phyloP scores from a whole-genome alignment of 148 eudicot species.

The Camellia lanceoleosa region DNA sequence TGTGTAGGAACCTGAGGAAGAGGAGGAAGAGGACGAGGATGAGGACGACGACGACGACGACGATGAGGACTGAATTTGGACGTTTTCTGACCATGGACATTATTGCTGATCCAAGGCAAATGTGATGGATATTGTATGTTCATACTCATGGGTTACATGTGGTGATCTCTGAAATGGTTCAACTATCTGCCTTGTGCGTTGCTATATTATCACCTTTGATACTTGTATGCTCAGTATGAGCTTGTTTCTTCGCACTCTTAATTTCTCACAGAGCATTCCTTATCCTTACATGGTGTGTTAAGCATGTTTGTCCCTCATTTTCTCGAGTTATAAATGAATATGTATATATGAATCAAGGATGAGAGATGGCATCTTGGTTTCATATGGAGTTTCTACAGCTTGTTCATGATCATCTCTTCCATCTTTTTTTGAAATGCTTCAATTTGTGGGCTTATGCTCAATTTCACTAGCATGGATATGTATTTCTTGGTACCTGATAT shows the following conservation, averaged over 20 bases:
- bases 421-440: too few species aligned
- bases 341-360: not conserved
- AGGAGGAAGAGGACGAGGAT: constrained; percentile 41
- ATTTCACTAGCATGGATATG: too few species aligned
- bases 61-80: constrained; percentile 37
- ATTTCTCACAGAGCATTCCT: not conserved
- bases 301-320: not conserved
- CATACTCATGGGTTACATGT: not conserved
- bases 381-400: not conserved
- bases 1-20: constrained; percentile 23
- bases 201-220: not conserved
- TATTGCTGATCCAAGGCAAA: constrained; percentile 6
- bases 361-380: not conserved
- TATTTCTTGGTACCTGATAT: too few species aligned
- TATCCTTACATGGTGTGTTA: not conserved
- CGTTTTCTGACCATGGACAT: not conserved
- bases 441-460: too few species aligned
- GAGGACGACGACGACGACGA: constrained; percentile 30
- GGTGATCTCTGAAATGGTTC: not conserved
- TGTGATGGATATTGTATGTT: constrained; percentile 12
- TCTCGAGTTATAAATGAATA: not conserved
- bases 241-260: not conserved
- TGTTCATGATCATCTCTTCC: not conserved
- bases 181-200: not conserved
- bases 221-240: constrained; percentile 9